Conservation (phyloP, 2,329 filamentous ascomycete species). For the Exophiala phaeomuriformis region DNA sequence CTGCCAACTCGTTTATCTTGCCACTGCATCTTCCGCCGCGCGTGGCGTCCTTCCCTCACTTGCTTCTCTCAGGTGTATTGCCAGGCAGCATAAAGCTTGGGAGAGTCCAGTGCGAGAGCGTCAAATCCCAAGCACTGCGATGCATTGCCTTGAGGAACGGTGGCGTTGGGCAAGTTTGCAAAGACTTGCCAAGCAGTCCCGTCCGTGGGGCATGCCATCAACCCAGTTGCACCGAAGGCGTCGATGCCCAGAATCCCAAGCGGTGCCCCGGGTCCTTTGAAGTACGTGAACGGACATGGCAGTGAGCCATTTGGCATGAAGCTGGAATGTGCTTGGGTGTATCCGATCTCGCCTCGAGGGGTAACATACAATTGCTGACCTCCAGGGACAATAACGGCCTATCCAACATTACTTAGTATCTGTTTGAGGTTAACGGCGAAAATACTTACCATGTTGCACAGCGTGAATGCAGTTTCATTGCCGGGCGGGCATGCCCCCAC, state of each 20-base stretch:
- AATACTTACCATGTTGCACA: conserved; percentile 31
- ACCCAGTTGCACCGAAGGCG: conserved; percentile 34
- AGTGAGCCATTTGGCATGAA: conserved; percentile 47
- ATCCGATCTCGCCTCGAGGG: conserved; percentile 49
- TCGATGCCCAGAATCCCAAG: conserved; percentile 31
- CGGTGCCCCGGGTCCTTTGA: conserved; percentile 26
- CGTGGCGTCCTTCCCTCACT: background rate
- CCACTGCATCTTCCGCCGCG: background rate
- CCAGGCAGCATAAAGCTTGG: conserved; percentile 32
- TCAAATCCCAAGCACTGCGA: conserved; percentile 36
- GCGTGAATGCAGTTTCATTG: conserved; percentile 41
- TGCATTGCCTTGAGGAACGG: conserved; percentile 35
- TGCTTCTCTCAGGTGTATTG: conserved; percentile 30
- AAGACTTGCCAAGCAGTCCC: conserved; percentile 37
- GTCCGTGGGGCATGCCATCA: conserved; percentile 40
- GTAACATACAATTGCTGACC: conserved; percentile 56
- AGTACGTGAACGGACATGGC: conserved; percentile 44
- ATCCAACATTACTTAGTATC: background rate
- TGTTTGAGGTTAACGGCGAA: background rate
- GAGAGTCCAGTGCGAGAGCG: conserved; percentile 31
- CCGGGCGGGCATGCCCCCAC: conserved; percentile 40
- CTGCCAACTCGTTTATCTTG: background rate
- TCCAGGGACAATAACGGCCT: conserved; percentile 52
- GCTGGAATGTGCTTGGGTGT: conserved; percentile 50
- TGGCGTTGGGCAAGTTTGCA: conserved; percentile 36